phyloP scores from a whole-genome alignment of 352 stramenopile species.

The Pythium oligandrum region DNA sequence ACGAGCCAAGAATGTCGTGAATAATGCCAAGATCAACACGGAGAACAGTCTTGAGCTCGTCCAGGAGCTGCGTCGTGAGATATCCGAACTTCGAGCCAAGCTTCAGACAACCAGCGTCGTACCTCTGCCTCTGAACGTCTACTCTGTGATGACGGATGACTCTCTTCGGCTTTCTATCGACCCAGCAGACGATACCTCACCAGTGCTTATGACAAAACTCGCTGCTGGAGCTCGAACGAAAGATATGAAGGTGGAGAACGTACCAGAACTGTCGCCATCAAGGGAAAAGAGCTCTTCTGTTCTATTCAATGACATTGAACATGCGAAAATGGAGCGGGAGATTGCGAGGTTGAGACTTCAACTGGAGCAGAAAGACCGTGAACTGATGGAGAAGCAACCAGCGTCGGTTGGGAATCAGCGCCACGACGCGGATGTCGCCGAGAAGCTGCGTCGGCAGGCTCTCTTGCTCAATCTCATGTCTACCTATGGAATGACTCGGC shows the following conservation, averaged over 20 bases:
- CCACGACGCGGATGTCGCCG: slow-evolving; percentile 2
- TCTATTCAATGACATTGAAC: slow-evolving; percentile 28
- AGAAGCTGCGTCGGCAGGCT: slow-evolving; percentile 18
- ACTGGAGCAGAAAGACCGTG: slow-evolving; percentile 30
- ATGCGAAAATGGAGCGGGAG: slow-evolving; percentile 30
- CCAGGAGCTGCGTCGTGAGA: slow-evolving; percentile 29
- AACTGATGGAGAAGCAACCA: slow-evolving; percentile 21
- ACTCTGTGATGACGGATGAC: no score
- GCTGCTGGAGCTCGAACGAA: not conserved
- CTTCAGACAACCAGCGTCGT: slow-evolving; percentile 12
- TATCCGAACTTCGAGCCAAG: slow-evolving; percentile 36
- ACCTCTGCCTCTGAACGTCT: no score
- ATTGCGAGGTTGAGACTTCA: slow-evolving; percentile 30
- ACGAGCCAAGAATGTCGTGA: slow-evolving; percentile 51
- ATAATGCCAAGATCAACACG: slow-evolving; percentile 29
- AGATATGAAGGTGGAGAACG: no score
- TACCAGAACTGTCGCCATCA: no score
- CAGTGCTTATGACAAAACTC: not conserved
- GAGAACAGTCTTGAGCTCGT: slow-evolving; percentile 29
- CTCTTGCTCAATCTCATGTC: slow-evolving; percentile 34
- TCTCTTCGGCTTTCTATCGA: no score
- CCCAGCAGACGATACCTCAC: no score
- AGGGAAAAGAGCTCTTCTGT: slow-evolving; percentile 1
- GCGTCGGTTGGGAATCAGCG: slow-evolving; percentile 16
- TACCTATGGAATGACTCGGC: slow-evolving; percentile 20